Base-by-base conservation (phyloP, 352 stramenopile genomes). In the Hyaloperonospora arabidopsidis region DNA sequence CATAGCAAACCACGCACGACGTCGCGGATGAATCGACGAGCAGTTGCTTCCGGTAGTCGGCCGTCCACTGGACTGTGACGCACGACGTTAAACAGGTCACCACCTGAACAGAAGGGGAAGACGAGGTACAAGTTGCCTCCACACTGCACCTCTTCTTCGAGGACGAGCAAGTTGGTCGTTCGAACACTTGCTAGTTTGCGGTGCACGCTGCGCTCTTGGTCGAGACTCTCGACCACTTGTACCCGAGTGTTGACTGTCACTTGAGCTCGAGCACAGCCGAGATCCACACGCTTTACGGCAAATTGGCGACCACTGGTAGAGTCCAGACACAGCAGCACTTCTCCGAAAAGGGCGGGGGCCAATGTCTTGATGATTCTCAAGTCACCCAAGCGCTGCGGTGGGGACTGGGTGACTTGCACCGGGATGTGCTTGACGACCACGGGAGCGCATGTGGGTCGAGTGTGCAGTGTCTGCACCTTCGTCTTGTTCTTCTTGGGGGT, bases 61-160 rank as follows among this genome's bases (percentile, higher is more conserved):
- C 63, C 68, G 11, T 66, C 52, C 8, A 63, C 22, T 23, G 61
- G 63, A 55, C 64, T 71, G 29, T 72, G 53, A n/a, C 68, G 68
- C 45, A 84, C 66, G 2, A 70, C 52, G 50, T 82, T 66, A 51
- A 82, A 81, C 17, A 86, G 45, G 48, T 86, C 75, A n/a, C 75
- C 75, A 13, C 64, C 55, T 0, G 61, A 64, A 57, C 73, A 86
- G 43, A 70, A 84, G 4, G 77, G 70, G 40, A 86, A 81, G 15
- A 86, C 58, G 25, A 83, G 60, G 49, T 78, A 76, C 18, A 81
- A 47, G 40, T 61, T 59, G 40, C 69, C 67, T 28, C 53, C 52
- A 29, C 60, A 70, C 40, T 68, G 49, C 51, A 81, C 54, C 45
- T 81, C 72, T 49, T 79, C 67, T 28, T 76, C 61, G 25, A 86